Base-by-base conservation (phyloP, 148 eudicot genomes). In the Amaranthus hypochondriacus region DNA sequence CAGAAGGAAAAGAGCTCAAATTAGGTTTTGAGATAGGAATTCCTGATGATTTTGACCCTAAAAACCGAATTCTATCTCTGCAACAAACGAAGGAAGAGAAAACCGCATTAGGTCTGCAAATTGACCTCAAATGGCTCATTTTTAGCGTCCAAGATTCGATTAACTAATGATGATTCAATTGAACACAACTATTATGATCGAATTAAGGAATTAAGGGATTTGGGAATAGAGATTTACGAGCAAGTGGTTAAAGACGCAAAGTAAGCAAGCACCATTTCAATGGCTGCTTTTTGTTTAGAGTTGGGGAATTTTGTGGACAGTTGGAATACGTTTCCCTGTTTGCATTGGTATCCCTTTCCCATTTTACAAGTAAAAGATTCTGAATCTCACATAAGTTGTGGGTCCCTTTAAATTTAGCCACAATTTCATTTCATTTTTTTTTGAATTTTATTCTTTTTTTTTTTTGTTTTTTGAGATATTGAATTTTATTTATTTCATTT, bases 41-140 rank as follows among this genome's bases (percentile, higher is more conserved):
- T 75, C 85, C 80, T 42, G 79, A 78, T 11, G 75, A 21, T 75
- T 75, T 49, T 13, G 85, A 79, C 18, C 83, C 53, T 69, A 78
- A 64, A 66, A 78, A 69, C 4, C 75, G 76, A 73, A 65, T 60
- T 2, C 81, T 18, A 11, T 78, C 52, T 70, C 74, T 83, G 79
- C 79, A 77, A 49, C 89, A 86, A 1, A 82, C 77, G 52, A 86
- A 84, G 18, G 96, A 89, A 61, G 88, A 80, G 51, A 82, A 80
- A 51, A 86, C 82, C 8, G 88, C 83, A 62, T 88, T 82, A 12
- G 97, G 89, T 43, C 89, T 73, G 56, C 83, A 86, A 54, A 88
- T 81, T 43, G 88, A 68, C 72, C 88, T 88, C 80, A 91, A 77
- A 87, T 83, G 84, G 77, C 92, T 83, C 93, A 89, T 89, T 53